These are phyloP conservation scores for Cronartium quercuum DNA, from an alignment of 1,284 basidiomycete species.

Conservation along the genomic window DNA sequence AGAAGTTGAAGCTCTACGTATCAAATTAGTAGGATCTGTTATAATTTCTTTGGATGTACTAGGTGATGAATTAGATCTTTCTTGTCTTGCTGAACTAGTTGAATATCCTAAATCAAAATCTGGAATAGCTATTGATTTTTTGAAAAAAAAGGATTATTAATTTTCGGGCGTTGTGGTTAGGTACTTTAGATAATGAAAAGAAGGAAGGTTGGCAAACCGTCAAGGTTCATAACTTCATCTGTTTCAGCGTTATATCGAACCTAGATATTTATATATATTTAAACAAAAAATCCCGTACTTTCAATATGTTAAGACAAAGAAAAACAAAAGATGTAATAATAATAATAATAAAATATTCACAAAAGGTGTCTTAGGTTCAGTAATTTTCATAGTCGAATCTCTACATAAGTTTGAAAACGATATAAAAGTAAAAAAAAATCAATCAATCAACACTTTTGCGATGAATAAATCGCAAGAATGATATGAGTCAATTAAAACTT, in stretches of 20 bases:
- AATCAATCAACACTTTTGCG: not conserved
- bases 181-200: not conserved
- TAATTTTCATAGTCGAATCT: slow-evolving; percentile 37
- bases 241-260: slow-evolving; percentile 37
- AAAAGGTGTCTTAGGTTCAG: slow-evolving; percentile 37
- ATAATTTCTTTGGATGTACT: not conserved
- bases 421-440: not conserved
- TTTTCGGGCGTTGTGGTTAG: not conserved
- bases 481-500: not conserved
- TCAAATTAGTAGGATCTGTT: not conserved
- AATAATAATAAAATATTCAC: not conserved
- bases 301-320: not conserved
- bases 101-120: slow-evolving; percentile 30
- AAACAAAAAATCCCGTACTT: not conserved
- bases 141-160: not conserved
- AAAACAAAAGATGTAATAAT: not conserved
- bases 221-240: slow-evolving; percentile 37
- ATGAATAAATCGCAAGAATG: not conserved
- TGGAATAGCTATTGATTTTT: slow-evolving; percentile 9
- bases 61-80: not conserved
- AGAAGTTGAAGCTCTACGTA: slow-evolving; percentile 13
- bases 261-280: no score
- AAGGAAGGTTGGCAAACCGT: not conserved
- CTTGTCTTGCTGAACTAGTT: not conserved
- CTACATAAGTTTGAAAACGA: not conserved